A percentile compares a stretch with the other conserved stretches of the same genome.
Evolutionary conservation across 179 eudicot genomes (phyloP).

Genomic region (Spinacia oleracea): DNA sequence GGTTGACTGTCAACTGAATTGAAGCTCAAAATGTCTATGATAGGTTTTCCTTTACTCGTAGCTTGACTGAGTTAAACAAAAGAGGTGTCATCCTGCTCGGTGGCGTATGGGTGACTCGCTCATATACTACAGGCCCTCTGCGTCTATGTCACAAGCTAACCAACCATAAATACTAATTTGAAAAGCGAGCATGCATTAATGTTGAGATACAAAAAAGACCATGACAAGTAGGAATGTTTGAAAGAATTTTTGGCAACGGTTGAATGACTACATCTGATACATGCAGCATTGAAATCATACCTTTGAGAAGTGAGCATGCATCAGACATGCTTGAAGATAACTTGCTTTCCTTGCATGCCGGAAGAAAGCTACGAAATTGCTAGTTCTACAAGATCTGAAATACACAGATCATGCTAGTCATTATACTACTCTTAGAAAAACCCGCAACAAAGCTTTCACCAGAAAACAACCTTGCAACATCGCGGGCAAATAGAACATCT

Average conservation of each 20-base stretch:
- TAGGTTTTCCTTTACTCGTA: neutral
- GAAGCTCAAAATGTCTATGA: neutral
- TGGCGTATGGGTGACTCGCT: too few relatives aligned
- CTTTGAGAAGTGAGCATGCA: conserved; percentile 99
- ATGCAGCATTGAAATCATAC: conserved; percentile 39
- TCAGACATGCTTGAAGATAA: conserved; percentile 96
- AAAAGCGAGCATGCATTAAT: neutral
- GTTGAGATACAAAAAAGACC: neutral
- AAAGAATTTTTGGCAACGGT: neutral
- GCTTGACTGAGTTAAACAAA: neutral
- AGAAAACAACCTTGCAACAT: conserved; percentile 82
- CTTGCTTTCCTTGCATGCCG: conserved; percentile 87
- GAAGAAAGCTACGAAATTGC: conserved; percentile 91
- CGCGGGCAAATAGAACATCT: conserved; percentile 87
- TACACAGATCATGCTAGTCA: conserved; percentile 14
- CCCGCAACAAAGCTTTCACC: conserved; percentile 12
- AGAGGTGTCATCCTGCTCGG: neutral
- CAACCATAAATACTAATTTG: neutral
- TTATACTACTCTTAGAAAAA: conserved; percentile 24
- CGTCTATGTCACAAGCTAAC: neutral
- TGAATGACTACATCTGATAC: neutral
- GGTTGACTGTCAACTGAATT: neutral
- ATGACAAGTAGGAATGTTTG: neutral
- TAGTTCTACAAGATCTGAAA: conserved; percentile 94
- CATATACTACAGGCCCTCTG: neutral